These are phyloP conservation scores for Nyctanthes arbortristis DNA, from an alignment of 257 asterid genomes.

Conservation along the genomic window DNA sequence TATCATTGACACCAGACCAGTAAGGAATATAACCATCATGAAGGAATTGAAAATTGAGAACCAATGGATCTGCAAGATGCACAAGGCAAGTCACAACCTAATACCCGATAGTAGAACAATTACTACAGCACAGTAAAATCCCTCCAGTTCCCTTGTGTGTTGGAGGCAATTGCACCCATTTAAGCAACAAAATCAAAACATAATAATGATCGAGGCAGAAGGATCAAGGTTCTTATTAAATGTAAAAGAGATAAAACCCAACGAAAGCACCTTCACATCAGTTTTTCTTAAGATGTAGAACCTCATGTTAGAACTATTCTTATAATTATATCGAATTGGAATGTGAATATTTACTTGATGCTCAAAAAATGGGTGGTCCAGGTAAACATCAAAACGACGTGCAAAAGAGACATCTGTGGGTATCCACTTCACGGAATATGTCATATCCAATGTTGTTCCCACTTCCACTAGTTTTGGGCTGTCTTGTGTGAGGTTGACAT, in stretches of 20 bases:
- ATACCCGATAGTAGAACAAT: slow-evolving; percentile 3
- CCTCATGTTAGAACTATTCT: neutral
- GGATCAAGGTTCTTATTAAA: neutral
- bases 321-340: neutral
- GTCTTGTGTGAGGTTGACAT: slow-evolving; percentile 60
- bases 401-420: slow-evolving; percentile 53
- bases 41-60: slow-evolving; percentile 66
- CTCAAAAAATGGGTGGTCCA: slow-evolving; percentile 68
- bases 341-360: slow-evolving; percentile 50
- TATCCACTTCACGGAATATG: slow-evolving; percentile 58
- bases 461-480: slow-evolving; percentile 52
- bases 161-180: neutral
- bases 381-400: slow-evolving; percentile 61
- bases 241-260: neutral
- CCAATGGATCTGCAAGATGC: slow-evolving; percentile 61
- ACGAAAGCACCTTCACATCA: neutral
- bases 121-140: neutral
- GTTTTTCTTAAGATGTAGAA: neutral
- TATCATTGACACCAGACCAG: slow-evolving; percentile 68
- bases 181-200: neutral
- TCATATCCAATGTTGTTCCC: slow-evolving; percentile 47
- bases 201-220: neutral
- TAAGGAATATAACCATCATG: slow-evolving; percentile 71
- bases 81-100: slow-evolving; percentile 7
- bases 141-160: neutral